Percentiles rank a stretch among this genome's conserved stretches.
These are phyloP conservation scores for Penicillium sp. DNA, from an alignment of 2,329 filamentous ascomycete species.

Conservation along the genomic window DNA sequence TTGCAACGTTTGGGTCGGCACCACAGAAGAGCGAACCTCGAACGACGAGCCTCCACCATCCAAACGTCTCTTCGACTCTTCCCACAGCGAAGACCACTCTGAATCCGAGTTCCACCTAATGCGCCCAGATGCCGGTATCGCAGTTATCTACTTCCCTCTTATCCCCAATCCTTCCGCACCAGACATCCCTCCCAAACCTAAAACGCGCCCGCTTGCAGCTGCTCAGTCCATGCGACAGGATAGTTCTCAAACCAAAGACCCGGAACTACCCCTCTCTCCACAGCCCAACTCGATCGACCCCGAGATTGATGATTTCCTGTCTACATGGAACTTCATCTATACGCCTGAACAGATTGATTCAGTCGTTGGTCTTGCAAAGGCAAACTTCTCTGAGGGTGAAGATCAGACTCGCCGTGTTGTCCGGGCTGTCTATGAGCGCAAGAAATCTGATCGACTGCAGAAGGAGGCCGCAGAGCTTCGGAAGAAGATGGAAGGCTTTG, in stretches of 20 bases:
- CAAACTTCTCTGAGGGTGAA: slow-evolving; percentile 81
- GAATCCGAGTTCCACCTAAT: slow-evolving; percentile 67
- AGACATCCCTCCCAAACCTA: slow-evolving; percentile 24
- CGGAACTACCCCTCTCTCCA: slow-evolving; percentile 23
- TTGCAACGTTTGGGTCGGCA: slow-evolving; percentile 94
- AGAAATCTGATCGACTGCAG: slow-evolving; percentile 58
- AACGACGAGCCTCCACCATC: slow-evolving; percentile 53
- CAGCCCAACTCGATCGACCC: slow-evolving; percentile 75
- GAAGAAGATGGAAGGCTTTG: slow-evolving; percentile 32
- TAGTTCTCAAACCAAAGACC: slow-evolving; percentile 18
- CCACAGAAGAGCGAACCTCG: slow-evolving; percentile 67
- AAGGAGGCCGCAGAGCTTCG: slow-evolving; percentile 29
- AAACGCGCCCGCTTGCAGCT: slow-evolving; percentile 25
- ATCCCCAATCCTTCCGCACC: slow-evolving; percentile 65
- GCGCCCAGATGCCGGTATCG: slow-evolving; percentile 76
- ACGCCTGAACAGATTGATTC: slow-evolving; percentile 84
- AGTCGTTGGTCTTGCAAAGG: slow-evolving; percentile 75
- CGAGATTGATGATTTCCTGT: slow-evolving; percentile 77
- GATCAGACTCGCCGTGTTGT: slow-evolving; percentile 76
- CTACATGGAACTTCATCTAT: slow-evolving; percentile 98
- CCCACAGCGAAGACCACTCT: slow-evolving; percentile 54
- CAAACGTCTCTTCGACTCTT: slow-evolving; percentile 47
- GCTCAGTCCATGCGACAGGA: slow-evolving; percentile 22
- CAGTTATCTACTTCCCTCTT: slow-evolving; percentile 87
- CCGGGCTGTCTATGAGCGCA: slow-evolving; percentile 86